Evolutionary conservation across 2,329 filamentous ascomycete species (phyloP).

Genomic region (Aspergillus ochraceoroseus): DNA sequence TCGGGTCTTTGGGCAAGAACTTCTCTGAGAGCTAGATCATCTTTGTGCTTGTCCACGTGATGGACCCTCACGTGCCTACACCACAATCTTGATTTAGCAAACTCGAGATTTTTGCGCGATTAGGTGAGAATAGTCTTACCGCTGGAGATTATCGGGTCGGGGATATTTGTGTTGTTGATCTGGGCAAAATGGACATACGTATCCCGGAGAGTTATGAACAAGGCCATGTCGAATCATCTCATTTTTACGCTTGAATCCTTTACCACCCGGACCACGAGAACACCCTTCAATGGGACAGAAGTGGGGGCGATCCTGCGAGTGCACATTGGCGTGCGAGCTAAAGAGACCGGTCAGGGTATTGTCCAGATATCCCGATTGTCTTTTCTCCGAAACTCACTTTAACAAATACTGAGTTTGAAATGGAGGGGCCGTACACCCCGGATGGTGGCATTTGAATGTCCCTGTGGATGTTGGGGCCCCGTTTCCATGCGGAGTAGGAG

Average conservation of each 20-base stretch:
- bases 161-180: conserved; percentile 93
- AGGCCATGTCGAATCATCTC: conserved; percentile 74
- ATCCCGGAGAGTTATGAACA: conserved; percentile 90
- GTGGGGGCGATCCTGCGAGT: conserved; percentile 59
- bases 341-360: conserved; percentile 5
- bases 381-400: conserved; percentile 53
- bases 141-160: conserved; percentile 88
- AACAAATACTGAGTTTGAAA: conserved; percentile 63
- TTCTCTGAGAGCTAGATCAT: conserved; percentile 73
- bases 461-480: conserved; percentile 26
- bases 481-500: conserved; percentile 24
- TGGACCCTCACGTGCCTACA: conserved; percentile 79
- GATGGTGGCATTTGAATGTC: conserved; percentile 51
- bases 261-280: conserved; percentile 56
- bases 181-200: conserved; percentile 92
- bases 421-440: conserved; percentile 54
- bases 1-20: conserved; percentile 82
- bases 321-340: conserved; percentile 55
- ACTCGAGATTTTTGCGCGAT: conserved; percentile 35
- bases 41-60: conserved; percentile 82
- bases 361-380: too few relatives aligned
- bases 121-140: conserved; percentile 52
- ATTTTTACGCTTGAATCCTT: conserved; percentile 65
- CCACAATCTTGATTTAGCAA: neutral
- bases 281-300: conserved; percentile 59